Base-by-base conservation (phyloP, 2,329 filamentous ascomycete species). In the Hypoxylon sp. region DNA sequence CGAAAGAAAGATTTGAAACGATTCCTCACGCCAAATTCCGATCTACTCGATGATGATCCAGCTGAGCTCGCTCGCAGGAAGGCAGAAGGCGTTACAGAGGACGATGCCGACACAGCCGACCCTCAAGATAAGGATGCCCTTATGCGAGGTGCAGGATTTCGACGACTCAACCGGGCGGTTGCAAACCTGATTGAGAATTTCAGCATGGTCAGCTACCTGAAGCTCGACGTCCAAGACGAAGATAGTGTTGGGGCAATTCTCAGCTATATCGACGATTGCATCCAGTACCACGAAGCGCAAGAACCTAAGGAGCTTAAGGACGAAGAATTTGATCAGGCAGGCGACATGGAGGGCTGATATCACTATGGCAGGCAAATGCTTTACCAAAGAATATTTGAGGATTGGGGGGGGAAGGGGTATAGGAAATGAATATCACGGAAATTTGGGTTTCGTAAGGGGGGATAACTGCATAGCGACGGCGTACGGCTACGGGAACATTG, bases 201-300 rank as follows among this genome's bases (percentile, higher is more conserved):
- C 82, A 97, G 94, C 82, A 97, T 99, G 93, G 93, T 99, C 11
- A 97, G 93, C 52, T 99, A 97, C 78, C 84, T 98, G 63, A 93
- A 94, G 82, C 84, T 98, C 48, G 93, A 98, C 77, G 92, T 91
- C 29, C 92, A 96, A 72, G 91, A 97, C 75, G 95, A 98, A 81
- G 94, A 98, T 75, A 98, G 95, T 77, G 90, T 98, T 3, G 91
- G 87, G 1, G 90, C 83, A 82, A 83, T 89, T 71, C 80, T 87
- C 75, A 87, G 86, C 72, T 86, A 84, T 75, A 80, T 88, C 73
- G 87, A 87, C 51, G 81, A 83, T 77, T 88, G 86, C 73, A 79
- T 79, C 54, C 78, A 79, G 42, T 79, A 76, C 60, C 76, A 79
- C 65, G 78, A 79, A 56, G 77, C 78, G 4, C 78, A 79, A 56